Base-by-base conservation (phyloP, 2,329 filamentous ascomycete genomes). In the Colletotrichum sp. region DNA sequence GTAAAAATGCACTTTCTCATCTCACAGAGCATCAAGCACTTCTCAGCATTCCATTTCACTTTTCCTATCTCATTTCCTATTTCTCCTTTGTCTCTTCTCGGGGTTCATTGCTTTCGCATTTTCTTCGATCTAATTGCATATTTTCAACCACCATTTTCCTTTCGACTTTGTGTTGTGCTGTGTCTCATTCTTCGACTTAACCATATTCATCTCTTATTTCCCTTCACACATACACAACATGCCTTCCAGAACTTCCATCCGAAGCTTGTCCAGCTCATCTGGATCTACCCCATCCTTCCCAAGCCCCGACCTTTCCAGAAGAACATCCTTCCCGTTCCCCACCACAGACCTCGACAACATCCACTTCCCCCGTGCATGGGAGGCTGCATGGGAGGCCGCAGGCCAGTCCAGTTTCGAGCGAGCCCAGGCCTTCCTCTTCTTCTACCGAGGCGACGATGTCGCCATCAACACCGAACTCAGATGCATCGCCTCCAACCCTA, bases 391-490 rank as follows among this genome's bases (percentile, higher is more conserved):
- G 69, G 61, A 71, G 7, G 69, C 69, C 9, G 69, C 69, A 7
- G 69, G 69, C 16, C 61, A 66, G 24, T 55, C 79, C 30, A 82
- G 80, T 52, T 76, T 83, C 24, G 81, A 83, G 52, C 78, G 82
- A 28, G 79, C 82, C 9, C 79, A 81, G 67, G 81, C 82, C 56
- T 83, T 83, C 43, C 78, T 83, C 5, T 79, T 83, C 34, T 79
- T 78, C 69, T 78, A 78, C 66, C 81, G 82, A 73, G 78, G 77
- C 14, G 77, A 78, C 21, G 79, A 83, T 64, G 78, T 77, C 16
- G 65, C 74, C 36, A 58, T 79, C 28, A 78, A 75, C 43, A 67
- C 69, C 10, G 78, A 79, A 62, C 69, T 84, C 59, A 80, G 81
- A n/a, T 72, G 69, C 30, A 82, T 83, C n/a, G 80, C 82, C 18